Base-by-base conservation (phyloP, 768 basidiomycete genomes). In the Tylopilus felleus region DNA sequence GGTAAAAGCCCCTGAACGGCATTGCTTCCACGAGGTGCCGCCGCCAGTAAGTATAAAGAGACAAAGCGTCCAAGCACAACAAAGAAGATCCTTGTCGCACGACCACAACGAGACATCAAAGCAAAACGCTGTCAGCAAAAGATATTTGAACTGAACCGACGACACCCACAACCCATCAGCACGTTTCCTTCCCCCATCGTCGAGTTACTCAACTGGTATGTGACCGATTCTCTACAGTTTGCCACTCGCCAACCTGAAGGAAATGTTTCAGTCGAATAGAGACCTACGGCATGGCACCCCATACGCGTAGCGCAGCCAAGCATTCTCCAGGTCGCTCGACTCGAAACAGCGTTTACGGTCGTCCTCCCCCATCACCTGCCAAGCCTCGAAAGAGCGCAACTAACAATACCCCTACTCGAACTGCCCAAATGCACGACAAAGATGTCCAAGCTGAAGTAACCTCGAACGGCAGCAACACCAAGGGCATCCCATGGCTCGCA, bases 321-420 rank as follows among this genome's bases (percentile, higher is more conserved):
- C 1, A 38, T 22, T 60, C 63, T 4, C 56, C 62, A 0, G 57
- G 59, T 38, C 60, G 63, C 47, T 23, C 29, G 4, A 62, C 67
- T 4, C 59, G 59, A 52, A 69, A 69, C 27, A 67, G 65, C 44
- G 27, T 58, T 4, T 60, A 55, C n/a, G 62, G 63, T n/a, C 47
- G 66, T 3, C 31, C 57, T 12, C 40, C 53, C 2, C 47, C 47
- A 22, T 49, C 57, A 21, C 52, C 49, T 17, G 35, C 42, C 3
- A 59, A 49, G 29, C 43, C 52, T 28, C 55, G 51, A 21, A 64
- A 49, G 44, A 54, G 44, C 6, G 9, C 44, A 17, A 51, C 27
- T 5, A 19, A 47, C 16, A 39, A 38, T 5, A 17, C 48, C 25
- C 19, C 46, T 19, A 12, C 25, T 7, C 29, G 31, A 2, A n/a